These are phyloP conservation scores for Panicum virgatum DNA, from an alignment of 202 grass and related monocot genomes.

Conservation along the genomic window DNA sequence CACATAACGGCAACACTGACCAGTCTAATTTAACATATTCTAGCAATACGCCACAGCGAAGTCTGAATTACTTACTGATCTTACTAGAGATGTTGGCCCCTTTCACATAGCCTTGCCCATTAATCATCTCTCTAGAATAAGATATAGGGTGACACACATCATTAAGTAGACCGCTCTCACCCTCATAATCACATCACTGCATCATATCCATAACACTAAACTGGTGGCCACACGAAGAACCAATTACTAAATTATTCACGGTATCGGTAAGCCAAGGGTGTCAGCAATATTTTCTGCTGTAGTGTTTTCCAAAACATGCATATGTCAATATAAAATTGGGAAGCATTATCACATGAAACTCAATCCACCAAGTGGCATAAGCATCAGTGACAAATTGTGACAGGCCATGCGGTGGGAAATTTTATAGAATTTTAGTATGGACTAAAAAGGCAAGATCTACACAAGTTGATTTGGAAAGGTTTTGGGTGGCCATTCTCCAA, in stretches of 20 bases:
- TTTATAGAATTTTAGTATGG: background rate
- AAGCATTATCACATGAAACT: background rate
- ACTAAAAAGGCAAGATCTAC: no score
- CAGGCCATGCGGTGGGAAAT: background rate
- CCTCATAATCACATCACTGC: background rate
- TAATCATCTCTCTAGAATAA: background rate
- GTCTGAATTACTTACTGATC: background rate
- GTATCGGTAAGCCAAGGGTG: background rate
- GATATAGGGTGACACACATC: constrained; percentile 4
- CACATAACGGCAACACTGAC: background rate
- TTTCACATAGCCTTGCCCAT: background rate
- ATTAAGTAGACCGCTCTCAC: background rate
- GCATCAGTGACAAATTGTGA: background rate
- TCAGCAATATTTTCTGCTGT: no score
- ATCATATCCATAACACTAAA: background rate
- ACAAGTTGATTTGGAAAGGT: background rate
- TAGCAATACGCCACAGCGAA: background rate
- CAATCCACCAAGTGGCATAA: background rate
- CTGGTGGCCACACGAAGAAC: background rate
- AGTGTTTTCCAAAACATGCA: background rate
- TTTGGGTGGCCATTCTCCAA: background rate
- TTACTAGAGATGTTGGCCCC: background rate
- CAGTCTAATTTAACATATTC: background rate
- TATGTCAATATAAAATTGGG: background rate
- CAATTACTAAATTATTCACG: background rate